Conservation (phyloP, 2,329 filamentous ascomycete species). For the Colletotrichum ledebouriae region DNA sequence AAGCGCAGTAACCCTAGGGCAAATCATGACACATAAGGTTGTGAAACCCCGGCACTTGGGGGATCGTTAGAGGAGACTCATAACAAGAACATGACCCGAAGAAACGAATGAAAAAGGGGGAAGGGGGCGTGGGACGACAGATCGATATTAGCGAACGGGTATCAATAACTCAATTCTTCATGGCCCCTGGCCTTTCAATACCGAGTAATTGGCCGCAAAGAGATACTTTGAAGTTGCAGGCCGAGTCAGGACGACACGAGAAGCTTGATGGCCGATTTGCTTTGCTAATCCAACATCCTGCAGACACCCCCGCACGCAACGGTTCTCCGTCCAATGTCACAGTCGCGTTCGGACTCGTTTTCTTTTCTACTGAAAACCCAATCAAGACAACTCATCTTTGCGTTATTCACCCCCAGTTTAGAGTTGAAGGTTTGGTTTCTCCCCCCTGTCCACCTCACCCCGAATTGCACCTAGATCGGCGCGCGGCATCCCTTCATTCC, state of each 20-base stretch:
- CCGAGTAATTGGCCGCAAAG: neutral
- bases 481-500: constrained; percentile 16
- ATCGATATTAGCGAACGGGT: constrained; percentile 9
- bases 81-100: neutral
- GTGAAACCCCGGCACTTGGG: neutral
- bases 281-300: neutral
- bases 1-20: constrained; percentile 4
- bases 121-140: neutral
- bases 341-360: constrained; percentile 1
- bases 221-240: constrained; percentile 25
- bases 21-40: constrained; percentile 30
- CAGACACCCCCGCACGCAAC: constrained; percentile 1
- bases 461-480: constrained; percentile 31
- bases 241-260: constrained; percentile 35
- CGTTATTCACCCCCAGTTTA: constrained; percentile 12
- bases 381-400: neutral
- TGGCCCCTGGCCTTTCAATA: constrained; percentile 8
- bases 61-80: constrained; percentile 20
- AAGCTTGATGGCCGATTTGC: constrained; percentile 16
- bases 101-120: constrained; percentile 11
- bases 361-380: constrained; percentile 1
- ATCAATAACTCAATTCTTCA: neutral
- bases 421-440: constrained; percentile 29
- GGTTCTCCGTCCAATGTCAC: constrained; percentile 1
- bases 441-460: constrained; percentile 13